Percentiles rank a stretch among this genome's conserved stretches.
phyloP scores from a whole-genome alignment of 2,329 filamentous ascomycete species.

The Pezicula carpinea region DNA sequence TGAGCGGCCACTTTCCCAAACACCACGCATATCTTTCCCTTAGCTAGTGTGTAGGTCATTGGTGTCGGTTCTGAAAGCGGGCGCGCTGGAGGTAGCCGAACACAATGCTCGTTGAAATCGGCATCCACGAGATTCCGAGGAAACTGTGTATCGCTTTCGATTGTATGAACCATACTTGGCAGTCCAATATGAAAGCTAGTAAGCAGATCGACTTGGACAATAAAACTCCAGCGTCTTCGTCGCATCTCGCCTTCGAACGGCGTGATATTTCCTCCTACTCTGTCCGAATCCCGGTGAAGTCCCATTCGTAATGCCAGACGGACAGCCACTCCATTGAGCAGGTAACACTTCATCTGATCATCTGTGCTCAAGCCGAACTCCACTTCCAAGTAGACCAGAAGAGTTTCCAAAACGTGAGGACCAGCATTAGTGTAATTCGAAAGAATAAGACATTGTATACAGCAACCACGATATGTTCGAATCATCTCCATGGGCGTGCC shows the following conservation, averaged over 20 bases:
- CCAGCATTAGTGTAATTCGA: conserved; percentile 48
- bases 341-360: conserved; percentile 49
- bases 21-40: conserved; percentile 41
- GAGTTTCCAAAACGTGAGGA: conserved; percentile 42
- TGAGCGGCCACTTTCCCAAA: conserved; percentile 47
- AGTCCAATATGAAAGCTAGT: conserved; percentile 65
- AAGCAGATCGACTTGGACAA: conserved; percentile 55
- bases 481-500: conserved; percentile 42
- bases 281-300: conserved; percentile 44
- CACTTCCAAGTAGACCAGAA: conserved; percentile 48
- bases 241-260: conserved; percentile 76
- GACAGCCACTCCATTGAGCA: conserved; percentile 45
- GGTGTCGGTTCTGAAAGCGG: conserved; percentile 56
- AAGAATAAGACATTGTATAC: conserved; percentile 46
- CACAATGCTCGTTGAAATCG: conserved; percentile 54
- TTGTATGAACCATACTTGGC: conserved; percentile 59
- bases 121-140: conserved; percentile 61
- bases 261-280: conserved; percentile 44
- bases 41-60: conserved; percentile 50
- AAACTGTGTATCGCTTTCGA: conserved; percentile 57
- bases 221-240: conserved; percentile 51
- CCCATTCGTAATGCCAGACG: conserved; percentile 56
- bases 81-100: conserved; percentile 50
- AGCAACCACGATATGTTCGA: conserved; percentile 42
- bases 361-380: conserved; percentile 48